These are phyloP conservation scores for Neoscytalidium dimidiatum DNA, from an alignment of 2,329 filamentous ascomycete genomes.

Conservation along the genomic window DNA sequence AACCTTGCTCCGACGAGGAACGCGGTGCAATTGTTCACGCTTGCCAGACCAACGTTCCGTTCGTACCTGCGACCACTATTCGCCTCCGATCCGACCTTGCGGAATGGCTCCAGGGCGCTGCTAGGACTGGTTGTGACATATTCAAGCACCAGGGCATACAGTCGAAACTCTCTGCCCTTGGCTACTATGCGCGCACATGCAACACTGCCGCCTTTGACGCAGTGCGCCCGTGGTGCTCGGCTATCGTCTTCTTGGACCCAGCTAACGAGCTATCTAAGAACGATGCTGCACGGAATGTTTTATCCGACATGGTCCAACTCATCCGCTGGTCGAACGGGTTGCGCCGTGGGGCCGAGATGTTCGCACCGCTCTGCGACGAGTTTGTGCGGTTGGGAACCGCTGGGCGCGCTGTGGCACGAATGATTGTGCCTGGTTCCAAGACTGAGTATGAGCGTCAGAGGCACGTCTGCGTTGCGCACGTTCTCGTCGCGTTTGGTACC, in stretches of 20 bases:
- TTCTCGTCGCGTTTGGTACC: not conserved
- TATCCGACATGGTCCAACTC: not conserved
- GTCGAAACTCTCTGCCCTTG: no score
- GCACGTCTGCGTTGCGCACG: not conserved
- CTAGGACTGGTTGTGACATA: no score
- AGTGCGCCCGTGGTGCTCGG: not conserved
- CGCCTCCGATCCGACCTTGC: no score
- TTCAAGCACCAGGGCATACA: no score
- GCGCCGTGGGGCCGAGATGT: not conserved
- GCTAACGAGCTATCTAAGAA: not conserved
- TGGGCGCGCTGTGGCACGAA: not conserved
- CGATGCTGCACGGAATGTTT: not conserved
- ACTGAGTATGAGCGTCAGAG: not conserved
- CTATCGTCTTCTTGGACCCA: not conserved
- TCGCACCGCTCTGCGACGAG: not conserved
- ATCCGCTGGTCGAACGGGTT: not conserved
- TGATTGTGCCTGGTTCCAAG: not conserved
- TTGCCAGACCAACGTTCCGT: no score
- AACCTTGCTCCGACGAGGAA: no score
- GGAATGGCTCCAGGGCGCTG: no score
- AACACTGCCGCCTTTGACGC: no score
- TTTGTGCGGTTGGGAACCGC: not conserved
- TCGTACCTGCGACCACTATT: no score
- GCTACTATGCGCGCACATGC: no score
- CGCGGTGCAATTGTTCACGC: no score